These are phyloP conservation scores for Ascodesmis nigricans DNA, from an alignment of 495 filamentous ascomycete genomes.

Conservation along the genomic window DNA sequence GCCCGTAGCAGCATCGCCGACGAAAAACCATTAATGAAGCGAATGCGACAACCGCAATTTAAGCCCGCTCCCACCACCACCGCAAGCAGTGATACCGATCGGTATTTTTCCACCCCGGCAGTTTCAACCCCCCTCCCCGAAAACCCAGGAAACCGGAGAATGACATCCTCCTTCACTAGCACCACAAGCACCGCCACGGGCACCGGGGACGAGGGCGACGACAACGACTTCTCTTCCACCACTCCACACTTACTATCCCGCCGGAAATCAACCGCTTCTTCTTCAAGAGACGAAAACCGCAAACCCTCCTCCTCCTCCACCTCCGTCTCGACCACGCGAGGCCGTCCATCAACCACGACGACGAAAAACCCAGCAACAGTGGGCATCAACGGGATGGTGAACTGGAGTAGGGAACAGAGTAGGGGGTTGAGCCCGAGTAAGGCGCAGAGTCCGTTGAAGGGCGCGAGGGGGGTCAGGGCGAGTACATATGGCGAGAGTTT, in stretches of 20 bases:
- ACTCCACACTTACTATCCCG: too few relatives aligned
- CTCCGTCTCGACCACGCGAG: slow-evolving; percentile 1
- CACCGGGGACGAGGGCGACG: not conserved
- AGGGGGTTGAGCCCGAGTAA: slow-evolving; percentile 17
- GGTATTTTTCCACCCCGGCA: too few relatives aligned
- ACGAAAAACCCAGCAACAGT: slow-evolving; percentile 7
- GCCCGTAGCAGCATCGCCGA: not conserved
- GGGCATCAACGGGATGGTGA: slow-evolving; percentile 19
- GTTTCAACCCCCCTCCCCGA: too few relatives aligned
- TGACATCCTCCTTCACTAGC: not conserved
- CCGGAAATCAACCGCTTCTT: too few relatives aligned
- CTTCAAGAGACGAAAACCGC: too few relatives aligned
- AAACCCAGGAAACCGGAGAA: too few relatives aligned
- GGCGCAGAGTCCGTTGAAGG: slow-evolving; percentile 18
- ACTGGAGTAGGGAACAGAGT: slow-evolving; percentile 16
- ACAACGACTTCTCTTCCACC: too few relatives aligned
- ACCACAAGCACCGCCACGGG: not conserved
- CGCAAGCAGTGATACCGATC: too few relatives aligned
- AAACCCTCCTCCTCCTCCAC: too few relatives aligned
- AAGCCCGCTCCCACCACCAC: not conserved
- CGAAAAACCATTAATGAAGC: not conserved
- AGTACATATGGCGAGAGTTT: slow-evolving; percentile 15
- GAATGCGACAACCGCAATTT: slow-evolving; percentile 8
- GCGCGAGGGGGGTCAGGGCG: slow-evolving; percentile 5
- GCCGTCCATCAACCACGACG: slow-evolving; percentile 5